phyloP scores from a whole-genome alignment of 176 grass and related monocot species.

The Leersia perrieri region DNA sequence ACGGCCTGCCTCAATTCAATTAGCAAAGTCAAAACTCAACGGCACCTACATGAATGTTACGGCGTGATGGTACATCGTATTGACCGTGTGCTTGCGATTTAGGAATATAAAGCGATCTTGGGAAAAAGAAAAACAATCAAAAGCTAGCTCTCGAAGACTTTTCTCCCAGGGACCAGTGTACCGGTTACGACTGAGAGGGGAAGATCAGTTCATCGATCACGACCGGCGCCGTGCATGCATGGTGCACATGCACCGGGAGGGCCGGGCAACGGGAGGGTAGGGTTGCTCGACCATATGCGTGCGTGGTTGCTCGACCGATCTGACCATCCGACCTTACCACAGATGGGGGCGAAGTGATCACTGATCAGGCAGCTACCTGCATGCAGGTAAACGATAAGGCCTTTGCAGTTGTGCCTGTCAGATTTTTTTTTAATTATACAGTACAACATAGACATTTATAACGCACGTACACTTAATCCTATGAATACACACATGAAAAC shows the following conservation, averaged over 20 bases:
- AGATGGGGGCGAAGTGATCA: conserved; percentile 21
- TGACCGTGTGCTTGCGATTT: no score
- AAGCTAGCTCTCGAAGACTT: conserved; percentile 11
- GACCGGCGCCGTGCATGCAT: conserved; percentile 15
- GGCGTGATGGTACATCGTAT: no score
- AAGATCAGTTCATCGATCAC: background rate
- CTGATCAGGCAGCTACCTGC: background rate
- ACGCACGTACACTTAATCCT: no score
- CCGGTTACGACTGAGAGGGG: background rate
- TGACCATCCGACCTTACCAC: conserved; percentile 8
- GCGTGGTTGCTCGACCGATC: background rate
- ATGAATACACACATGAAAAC: no score
- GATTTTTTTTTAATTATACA: no score
- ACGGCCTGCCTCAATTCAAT: no score
- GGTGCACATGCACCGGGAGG: background rate
- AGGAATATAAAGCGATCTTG: no score
- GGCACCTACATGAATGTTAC: no score
- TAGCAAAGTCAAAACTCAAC: background rate
- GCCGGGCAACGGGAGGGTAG: no score
- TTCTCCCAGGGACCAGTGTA: conserved; percentile 5
- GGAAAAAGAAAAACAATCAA: background rate
- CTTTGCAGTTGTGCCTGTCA: conserved; percentile 23
- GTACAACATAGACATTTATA: no score
- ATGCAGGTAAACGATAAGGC: conserved; percentile 25
- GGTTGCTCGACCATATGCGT: no score